A percentile compares a stretch with the other conserved stretches of the same genome.
phyloP scores from a whole-genome alignment of 129 eudicot genomes.

The Oenanthe sinensis region DNA sequence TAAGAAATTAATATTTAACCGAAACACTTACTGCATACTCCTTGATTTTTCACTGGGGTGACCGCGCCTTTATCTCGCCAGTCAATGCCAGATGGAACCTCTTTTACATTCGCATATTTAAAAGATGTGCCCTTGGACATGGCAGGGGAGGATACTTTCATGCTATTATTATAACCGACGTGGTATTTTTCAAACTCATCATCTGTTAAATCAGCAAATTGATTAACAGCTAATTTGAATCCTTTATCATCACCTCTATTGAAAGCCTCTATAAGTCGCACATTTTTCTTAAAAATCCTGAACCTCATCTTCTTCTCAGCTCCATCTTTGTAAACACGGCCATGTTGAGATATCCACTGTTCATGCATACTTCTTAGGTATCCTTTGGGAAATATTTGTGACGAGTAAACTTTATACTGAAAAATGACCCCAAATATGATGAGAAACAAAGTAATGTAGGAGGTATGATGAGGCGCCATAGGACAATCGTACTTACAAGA shows the following conservation, averaged over 20 bases:
- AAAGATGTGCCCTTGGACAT: not conserved
- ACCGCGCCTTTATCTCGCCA: not conserved
- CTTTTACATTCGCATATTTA: not conserved
- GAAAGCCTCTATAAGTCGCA: slow-evolving; percentile 1
- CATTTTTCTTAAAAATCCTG: slow-evolving; percentile 14
- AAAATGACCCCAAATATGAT: not conserved
- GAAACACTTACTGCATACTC: not conserved
- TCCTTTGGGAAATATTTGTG: not conserved
- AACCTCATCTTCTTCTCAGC: slow-evolving; percentile 21
- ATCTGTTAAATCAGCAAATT: not conserved
- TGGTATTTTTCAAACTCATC: not conserved
- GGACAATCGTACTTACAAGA: not conserved
- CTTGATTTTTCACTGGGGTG: not conserved
- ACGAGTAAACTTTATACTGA: not conserved
- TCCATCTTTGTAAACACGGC: slow-evolving; percentile 3
- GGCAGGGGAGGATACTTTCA: not conserved
- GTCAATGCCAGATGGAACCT: not conserved
- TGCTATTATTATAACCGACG: not conserved
- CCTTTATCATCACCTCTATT: not conserved
- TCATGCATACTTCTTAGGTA: not conserved
- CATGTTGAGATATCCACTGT: not conserved
- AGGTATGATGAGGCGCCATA: not conserved
- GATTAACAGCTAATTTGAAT: slow-evolving; percentile 2
- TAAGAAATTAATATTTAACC: not conserved
- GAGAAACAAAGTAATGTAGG: not conserved